Evolutionary conservation across 2,329 filamentous ascomycete genomes (phyloP).

Genomic region (Stagonosporopsis vannaccii): DNA sequence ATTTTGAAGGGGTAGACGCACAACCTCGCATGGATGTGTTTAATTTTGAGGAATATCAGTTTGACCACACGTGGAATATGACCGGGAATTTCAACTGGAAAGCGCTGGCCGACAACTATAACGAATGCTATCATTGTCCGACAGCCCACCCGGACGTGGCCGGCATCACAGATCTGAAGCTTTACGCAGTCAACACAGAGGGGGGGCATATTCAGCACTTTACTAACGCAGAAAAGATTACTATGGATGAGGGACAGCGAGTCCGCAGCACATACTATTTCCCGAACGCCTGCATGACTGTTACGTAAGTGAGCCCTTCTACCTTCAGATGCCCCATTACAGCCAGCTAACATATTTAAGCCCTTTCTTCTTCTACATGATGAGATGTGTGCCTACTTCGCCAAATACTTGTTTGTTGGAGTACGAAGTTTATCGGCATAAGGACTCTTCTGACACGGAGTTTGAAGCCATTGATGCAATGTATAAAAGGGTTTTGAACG

Average conservation of each 20-base stretch:
- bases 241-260: slow-evolving; percentile 21
- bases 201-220: slow-evolving; percentile 36
- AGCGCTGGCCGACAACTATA: slow-evolving; percentile 63
- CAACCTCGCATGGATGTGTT: slow-evolving; percentile 26
- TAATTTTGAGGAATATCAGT: slow-evolving; percentile 28
- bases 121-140: slow-evolving; percentile 69
- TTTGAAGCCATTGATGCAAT: slow-evolving; percentile 63
- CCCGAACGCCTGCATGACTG: slow-evolving; percentile 29
- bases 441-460: slow-evolving; percentile 61
- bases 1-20: slow-evolving; percentile 28
- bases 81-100: slow-evolving; percentile 37
- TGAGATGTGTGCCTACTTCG: slow-evolving; percentile 64
- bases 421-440: slow-evolving; percentile 69
- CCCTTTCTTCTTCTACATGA: slow-evolving; percentile 67
- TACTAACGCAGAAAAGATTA: slow-evolving; percentile 24
- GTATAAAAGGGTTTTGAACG: slow-evolving; percentile 68
- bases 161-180: slow-evolving; percentile 61
- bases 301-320: slow-evolving; percentile 17
- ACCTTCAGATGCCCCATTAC: not conserved
- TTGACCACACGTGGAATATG: slow-evolving; percentile 34
- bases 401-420: slow-evolving; percentile 60
- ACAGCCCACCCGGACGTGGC: slow-evolving; percentile 65
- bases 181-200: slow-evolving; percentile 50
- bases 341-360: slow-evolving; percentile 10
- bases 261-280: slow-evolving; percentile 37